These are phyloP conservation scores for Jamesozyma lodderae DNA, from an alignment of 805 yeast species.

Conservation along the genomic window DNA sequence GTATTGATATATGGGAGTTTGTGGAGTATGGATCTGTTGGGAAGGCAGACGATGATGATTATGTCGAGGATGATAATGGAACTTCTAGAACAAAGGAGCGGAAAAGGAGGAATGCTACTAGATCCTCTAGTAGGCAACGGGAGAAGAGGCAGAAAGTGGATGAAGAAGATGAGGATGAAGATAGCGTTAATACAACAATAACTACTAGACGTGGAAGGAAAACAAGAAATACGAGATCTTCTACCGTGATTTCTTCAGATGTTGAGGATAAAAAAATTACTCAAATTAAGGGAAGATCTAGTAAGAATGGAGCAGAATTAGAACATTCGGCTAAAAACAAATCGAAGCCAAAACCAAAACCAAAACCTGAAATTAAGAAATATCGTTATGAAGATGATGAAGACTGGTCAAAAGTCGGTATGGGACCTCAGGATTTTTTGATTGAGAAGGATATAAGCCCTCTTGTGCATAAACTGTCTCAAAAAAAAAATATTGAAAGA, in stretches of 20 bases:
- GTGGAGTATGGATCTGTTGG: conserved; percentile 30
- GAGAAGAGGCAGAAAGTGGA: conserved; percentile 10
- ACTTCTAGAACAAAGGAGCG: conserved; percentile 21
- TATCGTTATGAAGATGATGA: conserved; percentile 28
- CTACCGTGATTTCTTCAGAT: not conserved
- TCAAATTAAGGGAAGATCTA: conserved; percentile 7
- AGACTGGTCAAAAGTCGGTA: conserved; percentile 27
- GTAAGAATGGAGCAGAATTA: conserved; percentile 9
- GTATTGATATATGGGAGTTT: conserved; percentile 28
- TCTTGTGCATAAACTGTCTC: conserved; percentile 22
- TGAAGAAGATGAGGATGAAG: conserved; percentile 23
- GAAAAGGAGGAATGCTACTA: conserved; percentile 10
- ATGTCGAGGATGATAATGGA: conserved; percentile 26
- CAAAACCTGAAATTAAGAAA: conserved; percentile 8
- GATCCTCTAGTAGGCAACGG: conserved; percentile 15
- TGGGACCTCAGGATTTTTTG: conserved; percentile 28
- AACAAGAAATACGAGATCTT: not conserved
- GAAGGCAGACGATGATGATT: conserved; percentile 25
- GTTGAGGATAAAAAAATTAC: not conserved
- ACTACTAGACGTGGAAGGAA: conserved; percentile 6
- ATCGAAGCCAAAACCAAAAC: conserved; percentile 3
- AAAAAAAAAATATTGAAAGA: conserved; percentile 22
- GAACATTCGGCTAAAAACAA: conserved; percentile 8
- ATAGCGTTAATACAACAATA: conserved; percentile 5
- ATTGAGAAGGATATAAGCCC: conserved; percentile 13